Base-by-base conservation (phyloP, 2,329 filamentous ascomycete genomes). In the Ophiostoma himal-ulmi region DNA sequence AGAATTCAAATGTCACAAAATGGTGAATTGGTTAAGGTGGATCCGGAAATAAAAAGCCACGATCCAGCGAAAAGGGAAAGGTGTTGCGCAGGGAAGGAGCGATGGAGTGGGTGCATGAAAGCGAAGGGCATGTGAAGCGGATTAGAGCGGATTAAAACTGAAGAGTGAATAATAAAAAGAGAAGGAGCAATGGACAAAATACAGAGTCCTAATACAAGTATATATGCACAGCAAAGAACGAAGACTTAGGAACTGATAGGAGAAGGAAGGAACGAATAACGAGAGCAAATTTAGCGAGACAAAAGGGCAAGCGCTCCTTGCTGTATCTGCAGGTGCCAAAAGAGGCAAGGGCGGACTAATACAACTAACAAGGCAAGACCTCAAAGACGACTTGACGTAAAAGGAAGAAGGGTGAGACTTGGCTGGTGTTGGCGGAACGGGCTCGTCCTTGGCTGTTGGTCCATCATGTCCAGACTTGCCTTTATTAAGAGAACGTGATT, bases 391-490 rank as follows among this genome's bases (percentile, higher is more conserved):
- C n/a, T 57, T 57, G 52, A 30, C 52, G 52, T 57, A 57, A 57
- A 22, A 57, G 22, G 52, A 57, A 57, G 52, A 62, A 62, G 5
- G n/a, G 26, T 11, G 26, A 34, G 26, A 11, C 57, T 62, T 62
- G 57, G 57, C 57, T 62, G 4, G 54, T 60, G 54, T 60, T 60
- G 54, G 54, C 57, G 57, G 57, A 34, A 62, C 57, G 57, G 57
- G 57, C 26, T 62, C 57, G 26, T 62, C 57, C 57, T 62, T 60
- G 22, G 57, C 57, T 62, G 57, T 62, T 62, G 57, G 57, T 22
- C 22, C 48, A 48, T 48, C 44, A 17, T 48, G 44, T 48, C 44
- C 3, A 39, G 10, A 39, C 37, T 1, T 39, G 37, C 37, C 37
- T 39, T 39, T 39, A 10, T n/a, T 48, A 8, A 6, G 14, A 5